Conservation (phyloP, 495 filamentous ascomycete species). For the Amphirosellinia nigrospora region DNA sequence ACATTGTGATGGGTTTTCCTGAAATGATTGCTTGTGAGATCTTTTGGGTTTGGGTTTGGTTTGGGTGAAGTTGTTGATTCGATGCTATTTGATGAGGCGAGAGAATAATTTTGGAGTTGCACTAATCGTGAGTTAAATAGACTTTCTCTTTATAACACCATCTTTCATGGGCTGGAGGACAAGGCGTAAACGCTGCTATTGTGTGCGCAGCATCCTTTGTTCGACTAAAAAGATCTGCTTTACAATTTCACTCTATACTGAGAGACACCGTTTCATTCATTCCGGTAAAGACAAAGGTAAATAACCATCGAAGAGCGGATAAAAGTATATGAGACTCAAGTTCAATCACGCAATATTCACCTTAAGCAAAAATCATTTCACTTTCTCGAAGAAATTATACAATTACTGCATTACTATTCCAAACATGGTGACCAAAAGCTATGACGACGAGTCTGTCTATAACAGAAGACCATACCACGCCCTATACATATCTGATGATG, state of each 20-base stretch:
- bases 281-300: not conserved
- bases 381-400: not conserved
- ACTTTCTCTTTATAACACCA: not conserved
- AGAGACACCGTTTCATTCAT: not conserved
- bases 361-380: not conserved
- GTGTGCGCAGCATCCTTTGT: not conserved
- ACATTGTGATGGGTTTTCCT: not conserved
- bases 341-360: not conserved
- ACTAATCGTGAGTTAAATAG: not conserved
- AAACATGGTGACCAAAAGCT: conserved; percentile 7
- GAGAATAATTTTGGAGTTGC: not conserved
- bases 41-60: not conserved
- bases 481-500: conserved; percentile 28
- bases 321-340: not conserved
- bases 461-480: conserved; percentile 31
- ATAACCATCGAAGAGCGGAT: not conserved
- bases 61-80: not conserved
- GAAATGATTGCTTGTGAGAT: not conserved
- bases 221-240: not conserved
- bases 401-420: not conserved
- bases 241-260: not conserved
- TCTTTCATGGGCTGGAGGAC: not conserved
- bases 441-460: conserved; percentile 20
- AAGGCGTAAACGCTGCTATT: not conserved
- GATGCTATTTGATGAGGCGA: not conserved